Evolutionary conservation across 2,329 filamentous ascomycete genomes (phyloP).

Genomic region (Diaporthe vaccinii): DNA sequence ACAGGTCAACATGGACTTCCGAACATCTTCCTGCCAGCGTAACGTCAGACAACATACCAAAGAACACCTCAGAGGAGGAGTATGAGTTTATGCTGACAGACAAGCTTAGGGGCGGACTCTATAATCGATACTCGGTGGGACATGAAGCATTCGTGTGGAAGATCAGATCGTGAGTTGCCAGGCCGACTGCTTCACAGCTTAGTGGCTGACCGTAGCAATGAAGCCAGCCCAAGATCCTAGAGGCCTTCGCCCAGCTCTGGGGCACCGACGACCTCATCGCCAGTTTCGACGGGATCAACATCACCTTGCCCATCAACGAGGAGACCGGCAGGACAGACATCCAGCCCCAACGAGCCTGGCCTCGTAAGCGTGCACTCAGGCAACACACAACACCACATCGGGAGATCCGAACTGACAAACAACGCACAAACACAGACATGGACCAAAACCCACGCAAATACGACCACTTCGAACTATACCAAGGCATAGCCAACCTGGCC

Average conservation of each 20-base stretch:
- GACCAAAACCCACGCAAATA: slow-evolving; percentile 34
- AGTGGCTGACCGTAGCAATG: neutral
- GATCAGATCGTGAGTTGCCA: slow-evolving; percentile 32
- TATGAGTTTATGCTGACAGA: neutral
- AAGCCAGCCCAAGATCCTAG: slow-evolving; percentile 36
- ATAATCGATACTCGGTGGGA: slow-evolving; percentile 33
- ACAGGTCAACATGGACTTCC: slow-evolving; percentile 35
- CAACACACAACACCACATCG: neutral
- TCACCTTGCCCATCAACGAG: slow-evolving; percentile 35
- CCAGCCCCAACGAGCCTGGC: slow-evolving; percentile 26
- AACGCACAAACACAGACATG: slow-evolving; percentile 18
- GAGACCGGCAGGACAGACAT: slow-evolving; percentile 36
- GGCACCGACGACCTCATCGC: slow-evolving; percentile 37
- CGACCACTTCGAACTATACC: slow-evolving; percentile 39
- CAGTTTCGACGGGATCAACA: slow-evolving; percentile 38
- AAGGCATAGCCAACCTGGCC: slow-evolving; percentile 36
- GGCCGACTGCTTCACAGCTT: no score
- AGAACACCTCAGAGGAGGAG: no score
- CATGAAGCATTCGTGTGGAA: slow-evolving; percentile 39
- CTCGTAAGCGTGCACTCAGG: slow-evolving; percentile 17
- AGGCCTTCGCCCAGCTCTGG: slow-evolving; percentile 35
- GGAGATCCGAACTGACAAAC: neutral
- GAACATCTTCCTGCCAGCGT: slow-evolving; percentile 34
- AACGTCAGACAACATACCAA: slow-evolving; percentile 17
- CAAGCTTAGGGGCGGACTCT: slow-evolving; percentile 19